Percentiles rank a stretch among this genome's conserved stretches.
Conservation (phyloP, 2,329 filamentous ascomycete genomes). For the Fusarium agapanthi region DNA sequence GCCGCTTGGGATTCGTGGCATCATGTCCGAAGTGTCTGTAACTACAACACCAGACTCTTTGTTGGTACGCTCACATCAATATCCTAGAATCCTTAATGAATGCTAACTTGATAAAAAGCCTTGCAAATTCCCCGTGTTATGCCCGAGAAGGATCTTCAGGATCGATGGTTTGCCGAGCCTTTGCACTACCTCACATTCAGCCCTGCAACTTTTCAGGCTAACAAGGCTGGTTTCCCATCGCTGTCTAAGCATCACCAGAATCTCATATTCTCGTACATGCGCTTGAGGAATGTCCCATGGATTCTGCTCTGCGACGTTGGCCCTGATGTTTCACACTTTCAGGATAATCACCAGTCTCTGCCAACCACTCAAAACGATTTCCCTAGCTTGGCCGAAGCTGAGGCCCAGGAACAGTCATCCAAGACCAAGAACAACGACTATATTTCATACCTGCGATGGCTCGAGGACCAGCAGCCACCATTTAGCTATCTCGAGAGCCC, state of each 20-base stretch:
- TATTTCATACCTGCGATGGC: slow-evolving; percentile 82
- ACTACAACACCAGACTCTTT: slow-evolving; percentile 81
- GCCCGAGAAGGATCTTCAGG: slow-evolving; percentile 68
- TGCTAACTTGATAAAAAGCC: slow-evolving; percentile 48
- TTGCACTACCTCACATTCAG: slow-evolving; percentile 68
- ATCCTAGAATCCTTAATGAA: neutral
- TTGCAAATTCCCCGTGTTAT: slow-evolving; percentile 66
- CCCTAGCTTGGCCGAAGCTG: slow-evolving; percentile 76
- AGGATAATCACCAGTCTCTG: slow-evolving; percentile 33
- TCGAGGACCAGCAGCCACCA: slow-evolving; percentile 83
- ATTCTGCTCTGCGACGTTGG: slow-evolving; percentile 71
- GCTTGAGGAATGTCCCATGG: slow-evolving; percentile 69
- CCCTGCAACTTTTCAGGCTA: slow-evolving; percentile 64
- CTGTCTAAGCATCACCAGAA: slow-evolving; percentile 69
- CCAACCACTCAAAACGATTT: slow-evolving; percentile 62
- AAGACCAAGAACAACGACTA: slow-evolving; percentile 52
- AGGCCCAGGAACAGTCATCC: slow-evolving; percentile 45
- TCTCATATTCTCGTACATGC: slow-evolving; percentile 70
- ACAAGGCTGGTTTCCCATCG: slow-evolving; percentile 69
- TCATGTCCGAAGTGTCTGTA: slow-evolving; percentile 82
- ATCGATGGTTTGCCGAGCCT: slow-evolving; percentile 75
- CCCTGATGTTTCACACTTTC: slow-evolving; percentile 52
- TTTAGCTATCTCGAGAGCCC: slow-evolving; percentile 60
- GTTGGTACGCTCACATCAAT: slow-evolving; percentile 72
- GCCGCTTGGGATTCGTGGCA: slow-evolving; percentile 96